Percentiles rank a stretch among this genome's conserved stretches.
phyloP scores from a whole-genome alignment of 108 stramenopile species.

The Aurantiochytrium sp. region DNA sequence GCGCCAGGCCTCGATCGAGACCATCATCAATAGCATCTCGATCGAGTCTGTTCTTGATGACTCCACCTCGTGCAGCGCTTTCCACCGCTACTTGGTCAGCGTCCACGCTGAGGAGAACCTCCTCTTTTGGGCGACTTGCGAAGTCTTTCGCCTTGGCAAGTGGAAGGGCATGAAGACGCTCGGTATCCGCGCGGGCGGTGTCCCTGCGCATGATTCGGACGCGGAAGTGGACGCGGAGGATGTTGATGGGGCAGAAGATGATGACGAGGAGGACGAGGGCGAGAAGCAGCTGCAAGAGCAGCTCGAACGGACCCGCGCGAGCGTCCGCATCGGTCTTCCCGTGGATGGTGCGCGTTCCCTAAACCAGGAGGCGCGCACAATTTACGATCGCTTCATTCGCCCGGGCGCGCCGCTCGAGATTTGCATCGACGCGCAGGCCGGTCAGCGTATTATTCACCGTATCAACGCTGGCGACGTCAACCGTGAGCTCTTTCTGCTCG shows the following conservation, averaged over 20 bases:
- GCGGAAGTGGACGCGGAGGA: background rate
- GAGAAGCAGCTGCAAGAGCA: background rate
- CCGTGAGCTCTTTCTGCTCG: background rate
- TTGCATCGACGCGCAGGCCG: background rate
- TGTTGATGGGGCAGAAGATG: background rate
- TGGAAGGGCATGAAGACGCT: constrained; percentile 18
- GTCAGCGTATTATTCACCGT: background rate
- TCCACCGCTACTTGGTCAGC: background rate
- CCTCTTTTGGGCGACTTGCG: background rate
- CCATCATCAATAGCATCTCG: background rate
- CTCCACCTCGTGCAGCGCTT: background rate
- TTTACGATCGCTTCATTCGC: background rate
- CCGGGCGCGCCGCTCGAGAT: background rate
- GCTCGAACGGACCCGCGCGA: background rate
- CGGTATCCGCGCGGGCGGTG: background rate
- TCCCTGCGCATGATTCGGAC: background rate
- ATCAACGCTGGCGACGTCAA: background rate
- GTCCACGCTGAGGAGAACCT: constrained; percentile 9
- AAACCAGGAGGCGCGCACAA: background rate
- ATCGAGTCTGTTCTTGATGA: background rate
- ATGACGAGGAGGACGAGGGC: background rate
- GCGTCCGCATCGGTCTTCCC: background rate
- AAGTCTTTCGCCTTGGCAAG: background rate
- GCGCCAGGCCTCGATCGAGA: background rate
- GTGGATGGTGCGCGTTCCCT: background rate